Conservation (phyloP, 1,284 basidiomycete genomes). For the Ganoderma boninense region DNA sequence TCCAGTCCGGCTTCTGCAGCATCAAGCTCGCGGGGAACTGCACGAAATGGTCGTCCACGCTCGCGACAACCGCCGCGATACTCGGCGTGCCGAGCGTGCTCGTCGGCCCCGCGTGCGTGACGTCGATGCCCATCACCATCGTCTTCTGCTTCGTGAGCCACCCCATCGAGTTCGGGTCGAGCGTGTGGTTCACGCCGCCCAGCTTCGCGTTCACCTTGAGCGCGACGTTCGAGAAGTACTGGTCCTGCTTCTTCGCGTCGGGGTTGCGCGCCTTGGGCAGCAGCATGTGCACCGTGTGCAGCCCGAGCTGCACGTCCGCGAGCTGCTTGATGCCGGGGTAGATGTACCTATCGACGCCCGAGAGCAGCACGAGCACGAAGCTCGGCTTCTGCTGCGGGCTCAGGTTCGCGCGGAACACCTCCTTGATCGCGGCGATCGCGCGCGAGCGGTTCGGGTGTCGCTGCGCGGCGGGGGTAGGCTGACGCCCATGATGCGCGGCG, state of each 20-base stretch:
- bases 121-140: slow-evolving; percentile 85
- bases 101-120: slow-evolving; percentile 73
- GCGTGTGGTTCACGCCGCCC: slow-evolving; percentile 76
- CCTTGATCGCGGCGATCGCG: slow-evolving; percentile 52
- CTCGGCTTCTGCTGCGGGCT: slow-evolving; percentile 49
- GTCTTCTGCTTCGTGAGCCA: slow-evolving; percentile 68
- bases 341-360: slow-evolving; percentile 69
- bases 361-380: slow-evolving; percentile 71
- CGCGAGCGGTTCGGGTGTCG: slow-evolving; percentile 50
- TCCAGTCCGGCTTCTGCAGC: slow-evolving; percentile 63
- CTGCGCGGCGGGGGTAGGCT: slow-evolving; percentile 36
- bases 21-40: slow-evolving; percentile 75
- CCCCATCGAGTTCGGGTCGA: slow-evolving; percentile 60
- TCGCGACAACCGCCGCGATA: slow-evolving; percentile 81
- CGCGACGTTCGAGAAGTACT: slow-evolving; percentile 81
- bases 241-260: slow-evolving; percentile 61
- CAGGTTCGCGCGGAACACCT: slow-evolving; percentile 46
- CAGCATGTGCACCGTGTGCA: slow-evolving; percentile 75
- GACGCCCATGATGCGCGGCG: slow-evolving; percentile 50
- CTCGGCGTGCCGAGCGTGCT: slow-evolving; percentile 73
- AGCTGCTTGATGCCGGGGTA: slow-evolving; percentile 82
- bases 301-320: slow-evolving; percentile 70
- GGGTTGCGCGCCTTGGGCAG: slow-evolving; percentile 65
- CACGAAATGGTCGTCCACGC: slow-evolving; percentile 67
- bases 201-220: slow-evolving; percentile 77